Evolutionary conservation across 2,329 filamentous ascomycete species (phyloP).

Genomic region (Sodiomyces alkalinus): DNA sequence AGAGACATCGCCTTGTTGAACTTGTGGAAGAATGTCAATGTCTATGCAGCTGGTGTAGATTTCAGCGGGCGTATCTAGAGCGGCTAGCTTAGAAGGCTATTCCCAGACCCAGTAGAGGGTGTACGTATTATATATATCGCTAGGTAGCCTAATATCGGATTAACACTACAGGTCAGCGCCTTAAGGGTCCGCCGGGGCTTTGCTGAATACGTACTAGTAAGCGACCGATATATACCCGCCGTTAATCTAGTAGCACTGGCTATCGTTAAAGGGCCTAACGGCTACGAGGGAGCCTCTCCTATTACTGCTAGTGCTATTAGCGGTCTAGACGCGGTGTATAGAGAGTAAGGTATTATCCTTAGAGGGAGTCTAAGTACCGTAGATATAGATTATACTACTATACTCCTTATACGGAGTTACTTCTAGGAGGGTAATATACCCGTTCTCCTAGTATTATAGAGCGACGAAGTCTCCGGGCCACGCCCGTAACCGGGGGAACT

Average conservation of each 20-base stretch:
- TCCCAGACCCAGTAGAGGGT: conserved; percentile 97
- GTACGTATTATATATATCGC: conserved; percentile 49
- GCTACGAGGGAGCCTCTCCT: conserved; percentile 60
- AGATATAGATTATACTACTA: conserved; percentile 57
- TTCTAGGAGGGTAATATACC: conserved; percentile 50
- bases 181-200: conserved; percentile 31
- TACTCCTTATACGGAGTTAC: conserved; percentile 42
- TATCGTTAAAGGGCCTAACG: conserved; percentile 74
- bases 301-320: conserved; percentile 67
- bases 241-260: conserved; percentile 75
- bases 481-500: conserved; percentile 49
- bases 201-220: conserved; percentile 41
- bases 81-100: conserved; percentile 46
- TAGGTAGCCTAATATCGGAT: conserved; percentile 61
- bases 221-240: conserved; percentile 34
- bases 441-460: conserved; percentile 58
- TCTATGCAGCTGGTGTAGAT: conserved; percentile 17
- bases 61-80: conserved; percentile 14
- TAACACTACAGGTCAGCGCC: conserved; percentile 61
- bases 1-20: background rate
- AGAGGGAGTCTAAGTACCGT: conserved; percentile 49
- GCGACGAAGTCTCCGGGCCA: conserved; percentile 47
- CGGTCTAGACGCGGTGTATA: conserved; percentile 66
- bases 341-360: conserved; percentile 34
- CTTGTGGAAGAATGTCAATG: conserved; percentile 2